Base-by-base conservation (phyloP, 75 land plant genomes). In the Pinus tabuliformis region DNA sequence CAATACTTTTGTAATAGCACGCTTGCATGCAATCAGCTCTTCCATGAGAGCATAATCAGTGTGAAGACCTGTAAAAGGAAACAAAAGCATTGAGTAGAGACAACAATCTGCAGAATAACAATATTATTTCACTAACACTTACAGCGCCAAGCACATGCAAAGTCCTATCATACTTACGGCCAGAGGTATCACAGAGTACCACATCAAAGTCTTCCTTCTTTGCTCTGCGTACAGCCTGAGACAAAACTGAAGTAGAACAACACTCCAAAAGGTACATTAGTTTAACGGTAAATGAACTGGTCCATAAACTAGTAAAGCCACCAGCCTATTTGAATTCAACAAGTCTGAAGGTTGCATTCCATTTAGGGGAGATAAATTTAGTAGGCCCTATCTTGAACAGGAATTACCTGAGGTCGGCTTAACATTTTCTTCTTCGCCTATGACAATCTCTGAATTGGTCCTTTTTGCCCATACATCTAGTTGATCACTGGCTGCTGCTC, bases 401-500 rank as follows among this genome's bases (percentile, higher is more conserved):
- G 3, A 18, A 56, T 57, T 84, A 92, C 99, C 98, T 89, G 92
- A 79, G 73, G 91, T 75, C 30, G 99, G 93, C 75, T 92, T 92
- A 28, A 83, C 81, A 64, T 94, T 94, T 18, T 82, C 92, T 76
- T 79, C 75, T 72, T 92, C 91, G 49, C 84, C 88, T 73, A 89
- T 78, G 59, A 92, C 92, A 80, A 97, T 97, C 73, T 97, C 98
- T 77, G 95, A 94, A 20, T 89, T 95, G 26, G 99, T 92, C 76
- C 99, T 87, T 80, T 97, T 87, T 63, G 98, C 99, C 99, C 99
- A 97, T 59, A 97, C 85, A 76, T 97, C 98, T 59, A 97, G 81
- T 81, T 97, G 99, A 75, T 97, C 99, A 79, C 89, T 88, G 21
- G 99, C 98, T 84, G 99, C 99, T 59, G 99, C 99, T 83, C 99